Evolutionary conservation across 2,329 filamentous ascomycete genomes (phyloP), one percentile per base, ranked within the genome.

Genomic region (Penicillium sp.): DNA sequence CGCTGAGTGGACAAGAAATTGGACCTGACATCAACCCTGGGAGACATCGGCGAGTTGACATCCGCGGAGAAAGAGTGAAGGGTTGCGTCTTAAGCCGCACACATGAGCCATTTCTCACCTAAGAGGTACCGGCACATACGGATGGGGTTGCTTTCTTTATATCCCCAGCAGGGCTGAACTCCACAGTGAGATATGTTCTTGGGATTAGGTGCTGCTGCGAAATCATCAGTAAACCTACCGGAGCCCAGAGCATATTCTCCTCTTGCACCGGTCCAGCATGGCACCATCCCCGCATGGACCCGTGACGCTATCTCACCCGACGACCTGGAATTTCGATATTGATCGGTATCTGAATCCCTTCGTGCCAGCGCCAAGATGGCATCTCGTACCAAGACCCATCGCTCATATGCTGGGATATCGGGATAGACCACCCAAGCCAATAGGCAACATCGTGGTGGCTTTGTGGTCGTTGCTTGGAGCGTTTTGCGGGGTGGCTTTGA

Each of bases 271-370:
- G 4, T 35, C 21, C 5, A 35, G 48, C 38, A 63, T 62, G 57
- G 44, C 52, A 6, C 34, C 50, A 6, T 50, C 48, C 9, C 29
- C 51, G 2, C 54, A 46, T 38, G 39, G 37, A 18, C 39, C 47
- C 31, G 56, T 54, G 23, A 50, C 56, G 8, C 55, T 62, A 37
- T 56, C 65, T 12, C 62, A 66, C 42, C 61, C 66, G 6, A 64
- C 58, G 18, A 61, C 62, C 27, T 72, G 72, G 65, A 79, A 86
- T 66, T 85, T 95, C 72, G 84, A 94, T 73, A 82, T 96, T 60
- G 91, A 96, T 77, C 75, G 74, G n/a, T 84, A 87, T 68, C 69
- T 95, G 48, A 91, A 93, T 69, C 87, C 81, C 3, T 79, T 85
- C 57, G 68, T 95, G 25, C 88, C 88, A 9, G 76, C 82, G 15